phyloP scores from a whole-genome alignment of 768 basidiomycete species.

The Suillus occidentalis region DNA sequence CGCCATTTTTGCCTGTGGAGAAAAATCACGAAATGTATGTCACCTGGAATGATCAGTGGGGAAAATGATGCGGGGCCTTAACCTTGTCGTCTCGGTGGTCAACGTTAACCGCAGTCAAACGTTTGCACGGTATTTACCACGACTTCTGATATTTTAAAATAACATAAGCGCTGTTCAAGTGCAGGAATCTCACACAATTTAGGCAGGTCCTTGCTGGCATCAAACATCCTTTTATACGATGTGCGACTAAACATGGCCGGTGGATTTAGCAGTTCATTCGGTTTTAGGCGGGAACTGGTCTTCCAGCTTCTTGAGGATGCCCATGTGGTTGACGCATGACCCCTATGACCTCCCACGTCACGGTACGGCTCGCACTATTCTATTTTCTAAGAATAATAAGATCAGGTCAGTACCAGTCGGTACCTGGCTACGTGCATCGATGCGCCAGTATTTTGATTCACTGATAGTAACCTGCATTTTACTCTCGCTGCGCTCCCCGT shows the following conservation, averaged over 20 bases:
- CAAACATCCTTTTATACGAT: neutral
- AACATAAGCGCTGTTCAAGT: neutral
- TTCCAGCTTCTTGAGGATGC: neutral
- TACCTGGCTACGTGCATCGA: neutral
- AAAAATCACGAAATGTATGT: neutral
- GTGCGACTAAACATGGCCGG: neutral
- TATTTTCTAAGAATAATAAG: neutral
- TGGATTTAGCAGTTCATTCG: neutral
- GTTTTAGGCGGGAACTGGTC: neutral
- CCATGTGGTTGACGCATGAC: neutral
- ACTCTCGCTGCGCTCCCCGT: neutral
- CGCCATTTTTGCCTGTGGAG: conserved; percentile 5
- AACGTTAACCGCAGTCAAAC: neutral
- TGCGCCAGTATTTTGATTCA: neutral
- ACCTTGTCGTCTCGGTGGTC: neutral
- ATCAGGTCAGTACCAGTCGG: neutral
- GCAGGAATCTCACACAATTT: neutral
- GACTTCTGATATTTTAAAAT: neutral
- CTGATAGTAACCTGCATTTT: neutral
- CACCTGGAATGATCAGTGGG: neutral
- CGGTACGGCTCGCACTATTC: neutral
- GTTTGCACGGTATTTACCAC: neutral
- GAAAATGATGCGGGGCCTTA: neutral
- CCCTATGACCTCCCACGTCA: conserved; percentile 5
- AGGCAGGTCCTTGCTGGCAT: neutral